phyloP scores from a whole-genome alignment of 2,329 filamentous ascomycete genomes.

The Aureobasidium sp. region DNA sequence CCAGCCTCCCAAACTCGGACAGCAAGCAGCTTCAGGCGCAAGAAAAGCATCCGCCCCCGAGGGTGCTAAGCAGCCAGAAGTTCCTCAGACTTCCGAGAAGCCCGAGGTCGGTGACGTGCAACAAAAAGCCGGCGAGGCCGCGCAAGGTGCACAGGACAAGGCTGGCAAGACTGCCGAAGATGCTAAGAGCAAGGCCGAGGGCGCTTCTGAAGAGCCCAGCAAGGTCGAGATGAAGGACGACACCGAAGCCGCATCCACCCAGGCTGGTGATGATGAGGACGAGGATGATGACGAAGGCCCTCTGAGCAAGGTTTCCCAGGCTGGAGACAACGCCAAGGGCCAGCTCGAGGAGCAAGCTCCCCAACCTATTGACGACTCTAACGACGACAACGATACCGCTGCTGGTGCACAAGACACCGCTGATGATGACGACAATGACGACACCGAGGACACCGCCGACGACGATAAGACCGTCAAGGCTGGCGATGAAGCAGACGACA shows the following conservation, averaged over 20 bases:
- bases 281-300: conserved; percentile 28
- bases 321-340: conserved; percentile 36
- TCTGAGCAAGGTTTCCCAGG: conserved; percentile 40
- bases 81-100: conserved; percentile 24
- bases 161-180: conserved; percentile 25
- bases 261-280: conserved; percentile 28
- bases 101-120: conserved; percentile 27
- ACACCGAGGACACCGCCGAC: conserved; percentile 30
- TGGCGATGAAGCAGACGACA: conserved; percentile 26
- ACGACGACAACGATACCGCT: conserved; percentile 30
- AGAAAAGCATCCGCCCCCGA: conserved; percentile 20
- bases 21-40: conserved; percentile 26
- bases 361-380: conserved; percentile 37
- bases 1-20: conserved; percentile 33
- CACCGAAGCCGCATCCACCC: conserved; percentile 22
- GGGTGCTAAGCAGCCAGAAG: conserved; percentile 20
- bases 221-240: conserved; percentile 31
- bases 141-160: conserved; percentile 20
- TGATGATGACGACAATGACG: conserved; percentile 33
- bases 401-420: conserved; percentile 37
- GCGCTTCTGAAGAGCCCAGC: conserved; percentile 28
- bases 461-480: conserved; percentile 37
- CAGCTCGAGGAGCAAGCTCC: conserved; percentile 38
- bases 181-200: conserved; percentile 31
- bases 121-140: conserved; percentile 25